Conservation (phyloP, 2,329 filamentous ascomycete species). For the Cryphonectria japonica region DNA sequence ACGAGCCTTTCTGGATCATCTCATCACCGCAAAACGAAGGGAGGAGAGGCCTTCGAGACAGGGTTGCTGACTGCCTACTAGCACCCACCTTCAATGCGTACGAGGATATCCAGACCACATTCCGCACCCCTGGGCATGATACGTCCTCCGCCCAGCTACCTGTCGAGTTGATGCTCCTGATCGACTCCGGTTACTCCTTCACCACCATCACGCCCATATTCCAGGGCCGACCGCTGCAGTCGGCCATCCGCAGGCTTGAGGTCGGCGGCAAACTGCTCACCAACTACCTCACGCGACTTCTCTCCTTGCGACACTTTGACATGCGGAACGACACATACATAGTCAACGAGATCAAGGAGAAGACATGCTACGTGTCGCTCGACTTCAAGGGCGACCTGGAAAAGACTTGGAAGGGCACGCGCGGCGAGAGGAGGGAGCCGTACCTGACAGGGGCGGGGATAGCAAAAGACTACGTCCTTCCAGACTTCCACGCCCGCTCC, state of each 20-base stretch:
- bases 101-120: conserved; percentile 73
- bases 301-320: conserved; percentile 91
- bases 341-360: conserved; percentile 95
- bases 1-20: conserved; percentile 26
- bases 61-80: conserved; percentile 39
- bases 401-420: conserved; percentile 77
- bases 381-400: conserved; percentile 82
- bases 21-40: neutral
- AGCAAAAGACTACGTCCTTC: conserved; percentile 88
- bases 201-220: conserved; percentile 89
- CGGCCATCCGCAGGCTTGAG: conserved; percentile 81
- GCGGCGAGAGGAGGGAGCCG: conserved; percentile 57
- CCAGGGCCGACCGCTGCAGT: conserved; percentile 77
- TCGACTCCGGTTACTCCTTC: conserved; percentile 92
- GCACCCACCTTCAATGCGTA: conserved; percentile 80
- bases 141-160: conserved; percentile 54
- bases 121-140: conserved; percentile 60
- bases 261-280: conserved; percentile 92
- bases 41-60: neutral
- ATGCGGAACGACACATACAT: conserved; percentile 93
- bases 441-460: conserved; percentile 62
- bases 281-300: conserved; percentile 86
- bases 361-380: conserved; percentile 78
- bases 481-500: conserved; percentile 68
- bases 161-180: conserved; percentile 80